A percentile compares a stretch with the other conserved stretches of the same genome.
These are phyloP conservation scores for Daldinia eschscholtzii DNA, from an alignment of 2,329 filamentous ascomycete genomes.

Conservation along the genomic window DNA sequence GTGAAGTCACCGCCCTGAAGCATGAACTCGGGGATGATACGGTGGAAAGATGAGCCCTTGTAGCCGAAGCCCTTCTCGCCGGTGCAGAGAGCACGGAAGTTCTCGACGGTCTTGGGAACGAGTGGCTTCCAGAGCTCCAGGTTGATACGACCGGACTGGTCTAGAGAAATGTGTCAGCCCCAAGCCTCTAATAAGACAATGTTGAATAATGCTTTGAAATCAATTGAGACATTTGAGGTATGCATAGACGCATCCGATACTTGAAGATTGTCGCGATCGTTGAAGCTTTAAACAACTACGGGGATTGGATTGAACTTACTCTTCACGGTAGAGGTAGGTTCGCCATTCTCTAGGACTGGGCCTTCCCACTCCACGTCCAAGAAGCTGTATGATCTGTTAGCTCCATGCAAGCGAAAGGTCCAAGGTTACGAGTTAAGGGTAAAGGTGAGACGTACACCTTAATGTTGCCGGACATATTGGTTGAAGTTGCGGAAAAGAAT, in stretches of 20 bases:
- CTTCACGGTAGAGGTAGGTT: constrained; percentile 67
- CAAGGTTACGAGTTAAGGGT: neutral
- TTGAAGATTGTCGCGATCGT: neutral
- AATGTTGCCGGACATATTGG: constrained; percentile 74
- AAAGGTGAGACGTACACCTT: constrained; percentile 70
- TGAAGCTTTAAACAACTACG: neutral
- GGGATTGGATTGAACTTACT: constrained; percentile 62
- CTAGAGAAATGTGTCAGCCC: constrained; percentile 58
- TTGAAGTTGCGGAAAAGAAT: constrained; percentile 70
- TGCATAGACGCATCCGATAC: neutral
- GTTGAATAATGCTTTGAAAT: neutral
- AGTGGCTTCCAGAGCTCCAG: constrained; percentile 89
- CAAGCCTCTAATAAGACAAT: neutral
- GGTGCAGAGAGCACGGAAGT: constrained; percentile 89
- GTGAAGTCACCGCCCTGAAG: constrained; percentile 97
- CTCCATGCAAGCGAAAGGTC: neutral
- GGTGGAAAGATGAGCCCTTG: constrained; percentile 87
- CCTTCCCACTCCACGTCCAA: constrained; percentile 82
- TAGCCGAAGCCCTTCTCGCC: constrained; percentile 86
- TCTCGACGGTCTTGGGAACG: constrained; percentile 88
- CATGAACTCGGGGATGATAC: constrained; percentile 94
- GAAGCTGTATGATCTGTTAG: constrained; percentile 35
- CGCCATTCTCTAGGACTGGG: constrained; percentile 73
- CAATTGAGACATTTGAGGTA: constrained; percentile 16
- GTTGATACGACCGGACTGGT: constrained; percentile 82